Evolutionary conservation across 1,284 basidiomycete species (phyloP).

Genomic region (Trametes hirsuta): DNA sequence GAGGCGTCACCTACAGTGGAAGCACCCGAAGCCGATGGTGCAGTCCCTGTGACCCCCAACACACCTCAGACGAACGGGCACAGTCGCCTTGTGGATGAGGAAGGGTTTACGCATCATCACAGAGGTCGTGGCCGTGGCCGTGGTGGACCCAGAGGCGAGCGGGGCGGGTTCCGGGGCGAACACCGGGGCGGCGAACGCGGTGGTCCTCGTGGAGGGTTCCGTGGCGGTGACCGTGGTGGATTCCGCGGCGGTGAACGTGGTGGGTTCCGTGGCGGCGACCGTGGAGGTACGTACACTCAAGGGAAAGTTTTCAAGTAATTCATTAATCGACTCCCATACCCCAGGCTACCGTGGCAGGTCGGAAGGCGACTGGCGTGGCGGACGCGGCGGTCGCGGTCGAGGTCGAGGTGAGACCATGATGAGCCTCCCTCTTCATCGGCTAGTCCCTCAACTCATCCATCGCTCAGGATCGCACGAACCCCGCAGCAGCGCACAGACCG

Average conservation of each 20-base stretch:
- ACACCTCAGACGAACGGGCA: slow-evolving; percentile 20
- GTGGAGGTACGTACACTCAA: slow-evolving; percentile 28
- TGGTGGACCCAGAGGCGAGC: slow-evolving; percentile 33
- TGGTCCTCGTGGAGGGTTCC: slow-evolving; percentile 26
- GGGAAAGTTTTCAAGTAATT: no score
- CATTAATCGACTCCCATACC: no score
- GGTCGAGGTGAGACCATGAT: slow-evolving; percentile 36
- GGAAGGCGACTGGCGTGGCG: slow-evolving; percentile 44
- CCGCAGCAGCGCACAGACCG: slow-evolving; percentile 25
- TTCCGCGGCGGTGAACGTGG: slow-evolving; percentile 38
- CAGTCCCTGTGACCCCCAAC: slow-evolving; percentile 33
- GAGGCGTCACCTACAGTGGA: slow-evolving; percentile 48
- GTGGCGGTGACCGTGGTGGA: slow-evolving; percentile 33
- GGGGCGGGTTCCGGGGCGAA: slow-evolving; percentile 43
- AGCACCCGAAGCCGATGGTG: slow-evolving; percentile 25
- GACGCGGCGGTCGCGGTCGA: slow-evolving; percentile 48
- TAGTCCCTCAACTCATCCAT: not conserved
- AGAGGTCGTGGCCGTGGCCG: slow-evolving; percentile 39
- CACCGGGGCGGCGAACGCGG: slow-evolving; percentile 38
- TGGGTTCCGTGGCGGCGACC: slow-evolving; percentile 30
- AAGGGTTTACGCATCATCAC: slow-evolving; percentile 61
- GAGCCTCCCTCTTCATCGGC: not conserved
- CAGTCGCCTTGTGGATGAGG: slow-evolving; percentile 48
- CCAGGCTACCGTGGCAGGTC: slow-evolving; percentile 42
- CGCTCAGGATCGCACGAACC: slow-evolving; percentile 19